These are phyloP conservation scores for Gillenia trifoliata DNA, from an alignment of 306 rosid species.

Conservation along the genomic window DNA sequence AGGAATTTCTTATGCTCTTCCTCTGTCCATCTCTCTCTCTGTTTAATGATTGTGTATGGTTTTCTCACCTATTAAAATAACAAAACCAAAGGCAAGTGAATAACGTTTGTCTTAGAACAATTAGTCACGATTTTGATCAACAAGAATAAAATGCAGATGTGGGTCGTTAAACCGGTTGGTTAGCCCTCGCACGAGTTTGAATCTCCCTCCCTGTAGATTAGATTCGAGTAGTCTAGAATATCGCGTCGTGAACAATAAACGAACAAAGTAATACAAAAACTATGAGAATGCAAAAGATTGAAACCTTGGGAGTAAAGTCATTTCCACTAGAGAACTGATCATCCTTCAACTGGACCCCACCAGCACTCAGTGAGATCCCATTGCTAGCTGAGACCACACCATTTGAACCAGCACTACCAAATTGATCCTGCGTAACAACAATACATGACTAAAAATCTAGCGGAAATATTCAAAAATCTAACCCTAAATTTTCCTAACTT, in stretches of 20 bases:
- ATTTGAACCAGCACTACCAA: constrained; percentile 21
- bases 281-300: background rate
- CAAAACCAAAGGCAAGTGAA: background rate
- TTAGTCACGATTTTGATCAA: background rate
- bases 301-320: constrained; percentile 61
- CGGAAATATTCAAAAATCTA: background rate
- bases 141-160: background rate
- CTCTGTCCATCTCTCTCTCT: constrained; percentile 85
- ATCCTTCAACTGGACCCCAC: constrained; percentile 39
- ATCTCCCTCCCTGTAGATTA: no score
- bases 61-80: constrained; percentile 52
- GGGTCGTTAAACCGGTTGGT: background rate
- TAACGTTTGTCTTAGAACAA: background rate
- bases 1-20: constrained; percentile 82
- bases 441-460: background rate
- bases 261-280: background rate
- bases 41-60: constrained; percentile 79
- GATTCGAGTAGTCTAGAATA: no score
- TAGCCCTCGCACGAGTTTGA: no score
- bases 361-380: constrained; percentile 28
- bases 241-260: background rate
- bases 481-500: background rate
- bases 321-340: constrained; percentile 52
- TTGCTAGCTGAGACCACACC: constrained; percentile 24
- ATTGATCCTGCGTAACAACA: constrained; percentile 37